A percentile compares a stretch with the other conserved stretches of the same genome.
These are phyloP conservation scores for Phytophthora citrophthora DNA, from an alignment of 352 stramenopile species.

Conservation along the genomic window DNA sequence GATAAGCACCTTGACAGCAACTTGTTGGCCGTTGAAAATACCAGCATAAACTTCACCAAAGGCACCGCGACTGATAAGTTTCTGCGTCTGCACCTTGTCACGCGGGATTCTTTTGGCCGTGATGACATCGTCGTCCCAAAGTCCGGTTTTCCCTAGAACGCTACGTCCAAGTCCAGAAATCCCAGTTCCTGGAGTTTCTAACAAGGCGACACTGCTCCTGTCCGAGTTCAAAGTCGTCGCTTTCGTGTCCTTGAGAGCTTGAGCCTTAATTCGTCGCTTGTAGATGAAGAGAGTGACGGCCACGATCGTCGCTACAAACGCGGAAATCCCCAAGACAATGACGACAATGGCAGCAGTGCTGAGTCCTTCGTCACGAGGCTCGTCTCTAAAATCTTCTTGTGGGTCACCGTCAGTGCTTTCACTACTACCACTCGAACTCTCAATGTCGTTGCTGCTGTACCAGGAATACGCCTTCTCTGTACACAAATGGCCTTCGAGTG, in stretches of 20 bases:
- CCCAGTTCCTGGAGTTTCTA: conserved; percentile 18
- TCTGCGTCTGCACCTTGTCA: conserved; percentile 40
- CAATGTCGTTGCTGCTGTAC: conserved; percentile 34
- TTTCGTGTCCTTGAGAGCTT: conserved; percentile 21
- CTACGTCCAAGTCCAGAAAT: conserved; percentile 1
- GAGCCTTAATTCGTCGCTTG: conserved; percentile 17
- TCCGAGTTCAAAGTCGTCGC: conserved; percentile 17
- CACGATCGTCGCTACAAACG: conserved; percentile 24
- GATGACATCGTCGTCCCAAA: conserved; percentile 43
- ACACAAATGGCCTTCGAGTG: conserved; percentile 22
- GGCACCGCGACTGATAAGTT: conserved; percentile 44
- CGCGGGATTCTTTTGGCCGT: conserved; percentile 39
- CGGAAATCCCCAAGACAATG: conserved; percentile 1
- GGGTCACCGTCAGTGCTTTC: neutral
- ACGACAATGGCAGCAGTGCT: conserved; percentile 8
- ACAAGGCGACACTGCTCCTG: conserved; percentile 20
- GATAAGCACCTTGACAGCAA: conserved; percentile 55
- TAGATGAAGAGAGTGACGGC: conserved; percentile 25
- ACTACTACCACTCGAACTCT: conserved; percentile 7
- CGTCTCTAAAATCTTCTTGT: neutral
- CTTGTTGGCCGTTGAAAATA: conserved; percentile 42
- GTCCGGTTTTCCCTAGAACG: conserved; percentile 20
- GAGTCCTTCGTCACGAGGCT: neutral
- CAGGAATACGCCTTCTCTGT: conserved; percentile 14
- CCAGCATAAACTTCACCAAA: conserved; percentile 49